phyloP scores from a whole-genome alignment of 2,329 filamentous ascomycete genomes.

The Aspergillus sp. region DNA sequence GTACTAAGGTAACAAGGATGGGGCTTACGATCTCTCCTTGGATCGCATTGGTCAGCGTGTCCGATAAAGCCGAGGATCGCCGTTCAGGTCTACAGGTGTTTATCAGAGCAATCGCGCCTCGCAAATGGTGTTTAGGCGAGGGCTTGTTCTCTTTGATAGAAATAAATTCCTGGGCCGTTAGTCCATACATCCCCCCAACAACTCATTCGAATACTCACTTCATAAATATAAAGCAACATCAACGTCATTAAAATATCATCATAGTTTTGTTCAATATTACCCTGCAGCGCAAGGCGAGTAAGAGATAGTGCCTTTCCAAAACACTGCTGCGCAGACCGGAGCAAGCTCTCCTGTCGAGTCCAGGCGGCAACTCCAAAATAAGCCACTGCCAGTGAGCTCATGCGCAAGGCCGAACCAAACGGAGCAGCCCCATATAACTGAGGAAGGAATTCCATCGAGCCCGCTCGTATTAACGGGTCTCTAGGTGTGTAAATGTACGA shows the following conservation, averaged over 20 bases:
- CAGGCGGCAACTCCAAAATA: conserved; percentile 31
- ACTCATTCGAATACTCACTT: conserved; percentile 16
- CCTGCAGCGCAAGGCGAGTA: conserved; percentile 23
- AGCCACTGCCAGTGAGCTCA: conserved; percentile 26
- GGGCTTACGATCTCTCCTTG: conserved; percentile 27
- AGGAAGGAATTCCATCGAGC: conserved; percentile 31
- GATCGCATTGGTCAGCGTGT: conserved; percentile 22
- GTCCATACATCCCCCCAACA: neutral
- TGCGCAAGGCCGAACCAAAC: conserved; percentile 23
- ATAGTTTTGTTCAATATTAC: conserved; percentile 17
- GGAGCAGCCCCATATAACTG: conserved; percentile 19
- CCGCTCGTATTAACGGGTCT: conserved; percentile 24
- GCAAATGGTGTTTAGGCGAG: conserved; percentile 26
- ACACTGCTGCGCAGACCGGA: conserved; percentile 22
- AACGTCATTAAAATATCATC: conserved; percentile 26
- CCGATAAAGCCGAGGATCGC: conserved; percentile 13
- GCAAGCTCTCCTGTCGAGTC: conserved; percentile 26
- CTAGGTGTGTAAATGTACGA: conserved; percentile 28
- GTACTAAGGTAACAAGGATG: neutral
- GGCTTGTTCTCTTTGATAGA: conserved; percentile 23
- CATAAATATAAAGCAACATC: conserved; percentile 27
- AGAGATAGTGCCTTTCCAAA: conserved; percentile 26
- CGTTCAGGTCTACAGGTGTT: conserved; percentile 21
- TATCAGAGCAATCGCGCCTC: conserved; percentile 30
- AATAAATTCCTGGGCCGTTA: conserved; percentile 22